Base-by-base conservation (phyloP, 139 green algal genomes). In the Chlorella sp. region DNA sequence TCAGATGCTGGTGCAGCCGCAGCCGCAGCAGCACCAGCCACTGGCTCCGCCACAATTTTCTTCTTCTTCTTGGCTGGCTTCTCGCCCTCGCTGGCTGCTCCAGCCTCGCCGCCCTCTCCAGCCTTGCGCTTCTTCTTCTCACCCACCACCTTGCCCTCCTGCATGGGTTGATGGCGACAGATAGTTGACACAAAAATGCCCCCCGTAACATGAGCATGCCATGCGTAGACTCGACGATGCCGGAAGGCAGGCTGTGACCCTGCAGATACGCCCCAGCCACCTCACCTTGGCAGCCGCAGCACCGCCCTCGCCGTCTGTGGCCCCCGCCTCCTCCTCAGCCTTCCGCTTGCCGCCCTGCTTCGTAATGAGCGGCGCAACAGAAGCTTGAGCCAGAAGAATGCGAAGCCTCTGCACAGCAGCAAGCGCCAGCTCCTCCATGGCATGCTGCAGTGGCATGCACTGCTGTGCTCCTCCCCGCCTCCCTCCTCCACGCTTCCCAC, bases 71-170 rank as follows among this genome's bases (percentile, higher is more conserved):
- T 83, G 47, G 78, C 39, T 0, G 62, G 78, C 78, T 83, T 44
- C 28, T 41, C 63, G 17, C 26, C 74, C 6, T n/a, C 55, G 26
- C 51, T 32, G 28, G 7, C 63, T 0, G 3, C 39, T 15, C 60
- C 76, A 3, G 56, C 41, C 26, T 83, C 62, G 28, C 78, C 78
- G 13, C 25, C 28, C 63, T 47, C 78, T 36, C 28, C 39, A 32
- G 44, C 39, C n/a, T 83, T 74, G 7, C 63, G 62, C 78, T 74
- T 74, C 41, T 83, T 83, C 78, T 75, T 83, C 78, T 83, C 39
- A 0, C 63, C 63, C 6, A 6, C 47, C 4, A 51, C 26, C 68
- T 56, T 76, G 70, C 23, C 70, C 26, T 78, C 70, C 70, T 78
- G 70, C 9, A 4, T 26, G 3, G 20, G 36, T 17, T 47, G 30